phyloP scores from a whole-genome alignment of 2,329 filamentous ascomycete species.

The Penicillium concentricum region DNA sequence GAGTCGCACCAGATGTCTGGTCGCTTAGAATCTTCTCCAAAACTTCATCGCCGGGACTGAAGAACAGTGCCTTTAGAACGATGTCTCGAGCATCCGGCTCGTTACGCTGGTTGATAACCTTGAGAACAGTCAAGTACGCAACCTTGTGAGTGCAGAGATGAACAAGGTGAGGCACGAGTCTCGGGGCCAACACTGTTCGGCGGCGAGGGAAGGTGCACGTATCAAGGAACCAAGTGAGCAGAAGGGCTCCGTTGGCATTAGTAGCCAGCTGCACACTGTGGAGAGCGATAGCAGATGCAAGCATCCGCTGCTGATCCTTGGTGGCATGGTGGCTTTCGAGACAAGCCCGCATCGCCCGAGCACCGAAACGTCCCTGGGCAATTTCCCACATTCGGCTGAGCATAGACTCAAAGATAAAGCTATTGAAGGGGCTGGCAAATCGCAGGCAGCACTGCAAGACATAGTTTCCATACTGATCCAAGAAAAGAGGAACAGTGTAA shows the following conservation, averaged over 20 bases:
- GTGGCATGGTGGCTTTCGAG: constrained; percentile 93
- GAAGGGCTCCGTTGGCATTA: constrained; percentile 88
- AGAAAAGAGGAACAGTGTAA: constrained; percentile 86
- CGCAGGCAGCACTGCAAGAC: constrained; percentile 95
- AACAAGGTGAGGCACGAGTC: constrained; percentile 87
- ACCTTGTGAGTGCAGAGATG: constrained; percentile 98
- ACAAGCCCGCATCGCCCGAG: constrained; percentile 93
- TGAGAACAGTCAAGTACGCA: constrained; percentile 92
- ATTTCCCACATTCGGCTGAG: constrained; percentile 91
- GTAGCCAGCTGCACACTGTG: constrained; percentile 96
- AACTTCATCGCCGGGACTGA: constrained; percentile 79
- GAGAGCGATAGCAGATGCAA: constrained; percentile 91
- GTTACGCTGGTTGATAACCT: constrained; percentile 97
- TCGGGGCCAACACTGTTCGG: constrained; percentile 85
- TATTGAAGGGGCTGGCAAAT: constrained; percentile 83
- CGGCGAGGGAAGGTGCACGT: constrained; percentile 94
- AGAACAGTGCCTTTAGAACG: constrained; percentile 88
- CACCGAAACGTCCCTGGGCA: constrained; percentile 87
- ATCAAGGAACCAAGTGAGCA: constrained; percentile 96
- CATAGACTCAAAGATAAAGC: constrained; percentile 99
- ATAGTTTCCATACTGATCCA: constrained; percentile 98
- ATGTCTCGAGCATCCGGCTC: constrained; percentile 89
- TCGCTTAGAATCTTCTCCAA: constrained; percentile 89
- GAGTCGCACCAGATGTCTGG: constrained; percentile 84
- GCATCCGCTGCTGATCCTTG: constrained; percentile 92